Evolutionary conservation across 768 basidiomycete genomes (phyloP), one percentile per base, ranked within the genome.

Genomic region (Termitomyces sp.): DNA sequence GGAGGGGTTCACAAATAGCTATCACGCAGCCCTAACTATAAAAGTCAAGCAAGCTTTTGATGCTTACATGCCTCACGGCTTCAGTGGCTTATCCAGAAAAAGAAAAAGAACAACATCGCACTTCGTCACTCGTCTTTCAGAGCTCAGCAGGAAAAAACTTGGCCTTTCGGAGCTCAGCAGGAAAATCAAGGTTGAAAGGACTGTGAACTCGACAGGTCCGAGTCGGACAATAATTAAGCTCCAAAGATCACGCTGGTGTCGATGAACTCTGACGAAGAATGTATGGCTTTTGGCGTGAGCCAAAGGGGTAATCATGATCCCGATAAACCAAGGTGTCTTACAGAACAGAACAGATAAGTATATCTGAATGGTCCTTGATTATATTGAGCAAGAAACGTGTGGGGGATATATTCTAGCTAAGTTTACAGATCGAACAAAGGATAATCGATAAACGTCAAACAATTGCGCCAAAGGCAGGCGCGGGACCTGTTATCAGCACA

Each of bases 391-490:
- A 26, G 13, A 46, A 23, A 26, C 0, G 26, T 28, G 13, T 56
- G n/a, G 16, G 58, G 14, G 61, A 64, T 32, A 47, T 23, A 4
- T 60, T 20, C 14, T 63, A 33, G 28, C 66, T 43, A 26, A 64
- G 58, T 28, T 60, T 50, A 28, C 67, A 66, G 6, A 36, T 47
- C 9, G 66, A 51, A 26, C 44, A 6, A 20, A 67, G 63, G 36
- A 23, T 23, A 23, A 23, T 23, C 23, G 23, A 23, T 23, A 23
- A 23, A 23, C 23, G 23, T 23, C 23, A 23, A 23, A 23, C 23
- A 23, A 58, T 32, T 52, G 14, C 20, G 14, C 14, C 20, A 1
- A 51, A 36, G 7, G 7, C n/a, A 50, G 33, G 20, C 13, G 13
- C 50, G 8, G 14, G 4, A n/a, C 50, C 33, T 50, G 16, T 33